These are phyloP conservation scores for Eutreptiella sp. DNA, from an alignment of 208 protist genomes.

Conservation along the genomic window DNA sequence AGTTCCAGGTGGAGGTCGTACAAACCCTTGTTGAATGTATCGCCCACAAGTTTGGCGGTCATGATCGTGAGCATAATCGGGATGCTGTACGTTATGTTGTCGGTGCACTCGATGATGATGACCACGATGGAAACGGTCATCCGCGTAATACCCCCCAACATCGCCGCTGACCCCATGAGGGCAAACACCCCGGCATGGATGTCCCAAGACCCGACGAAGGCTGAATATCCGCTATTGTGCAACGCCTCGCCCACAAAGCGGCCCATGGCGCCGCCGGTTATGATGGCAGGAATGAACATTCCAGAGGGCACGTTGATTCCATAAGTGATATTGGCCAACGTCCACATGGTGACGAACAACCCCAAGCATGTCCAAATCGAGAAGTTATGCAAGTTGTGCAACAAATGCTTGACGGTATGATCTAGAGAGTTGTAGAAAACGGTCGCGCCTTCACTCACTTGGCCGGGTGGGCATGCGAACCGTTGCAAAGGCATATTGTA, in stretches of 20 bases:
- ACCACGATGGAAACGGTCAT: constrained; percentile 57
- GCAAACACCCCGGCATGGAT: constrained; percentile 50
- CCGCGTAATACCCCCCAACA: constrained; percentile 57
- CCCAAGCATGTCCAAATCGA: constrained; percentile 11
- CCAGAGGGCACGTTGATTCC: constrained; percentile 48
- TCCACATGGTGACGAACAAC: constrained; percentile 34
- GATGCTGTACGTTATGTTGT: constrained; percentile 46
- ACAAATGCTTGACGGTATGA: constrained; percentile 38
- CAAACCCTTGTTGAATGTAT: constrained; percentile 52
- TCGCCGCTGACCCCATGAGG: constrained; percentile 51
- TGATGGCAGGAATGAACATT: constrained; percentile 59
- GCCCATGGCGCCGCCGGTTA: constrained; percentile 44
- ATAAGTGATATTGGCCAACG: constrained; percentile 44
- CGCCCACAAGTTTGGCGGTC: constrained; percentile 51
- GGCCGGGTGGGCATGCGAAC: constrained; percentile 13
- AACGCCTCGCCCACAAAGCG: constrained; percentile 25
- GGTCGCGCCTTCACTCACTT: constrained; percentile 50
- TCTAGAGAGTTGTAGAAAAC: constrained; percentile 41
- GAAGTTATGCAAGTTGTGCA: constrained; percentile 31
- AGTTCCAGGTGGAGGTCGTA: constrained; percentile 63
- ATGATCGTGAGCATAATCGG: constrained; percentile 61
- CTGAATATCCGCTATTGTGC: neutral
- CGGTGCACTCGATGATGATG: constrained; percentile 59
- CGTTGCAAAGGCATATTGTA: constrained; percentile 1
- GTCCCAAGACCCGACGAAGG: neutral